Evolutionary conservation across 805 yeast genomes (phyloP).

Genomic region (Priceomyces haplophilus): DNA sequence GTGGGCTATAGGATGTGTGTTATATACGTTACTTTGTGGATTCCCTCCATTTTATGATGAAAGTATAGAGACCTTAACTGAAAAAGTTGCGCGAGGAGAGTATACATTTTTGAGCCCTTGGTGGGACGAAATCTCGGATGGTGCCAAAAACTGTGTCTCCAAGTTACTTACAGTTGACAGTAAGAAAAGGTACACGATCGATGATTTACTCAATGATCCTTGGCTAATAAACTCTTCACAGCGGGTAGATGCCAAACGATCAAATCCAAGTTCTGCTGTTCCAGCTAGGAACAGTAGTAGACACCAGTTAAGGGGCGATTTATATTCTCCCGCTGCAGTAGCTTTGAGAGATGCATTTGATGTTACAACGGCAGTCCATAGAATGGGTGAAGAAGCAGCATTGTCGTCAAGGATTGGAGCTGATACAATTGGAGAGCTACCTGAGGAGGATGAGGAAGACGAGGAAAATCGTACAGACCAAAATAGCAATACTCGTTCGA

Average conservation of each 20-base stretch:
- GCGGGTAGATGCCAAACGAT: conserved; percentile 2
- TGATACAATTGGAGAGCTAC: conserved; percentile 21
- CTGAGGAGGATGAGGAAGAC: conserved; percentile 36
- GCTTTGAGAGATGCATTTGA: conserved; percentile 86
- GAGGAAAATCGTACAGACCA: conserved; percentile 5
- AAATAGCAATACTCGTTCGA: background rate
- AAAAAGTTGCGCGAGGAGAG: conserved; percentile 76
- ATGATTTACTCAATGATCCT: conserved; percentile 70
- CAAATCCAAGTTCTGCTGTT: conserved; percentile 11
- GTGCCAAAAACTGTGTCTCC: conserved; percentile 68
- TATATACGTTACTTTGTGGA: conserved; percentile 91
- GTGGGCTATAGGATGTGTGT: conserved; percentile 98
- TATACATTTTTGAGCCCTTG: conserved; percentile 75
- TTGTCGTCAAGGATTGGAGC: conserved; percentile 18
- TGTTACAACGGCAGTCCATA: conserved; percentile 79
- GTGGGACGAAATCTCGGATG: conserved; percentile 80
- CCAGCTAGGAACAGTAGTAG: conserved; percentile 26
- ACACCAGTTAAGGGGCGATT: conserved; percentile 17
- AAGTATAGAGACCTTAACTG: conserved; percentile 67
- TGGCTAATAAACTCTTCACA: conserved; percentile 47
- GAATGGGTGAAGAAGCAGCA: conserved; percentile 67
- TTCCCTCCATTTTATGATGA: conserved; percentile 97
- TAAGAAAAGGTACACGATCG: conserved; percentile 61
- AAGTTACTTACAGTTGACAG: conserved; percentile 72
- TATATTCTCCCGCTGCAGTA: conserved; percentile 71